Evolutionary conservation across 2,329 filamentous ascomycete species (phyloP).

Genomic region (Cladobotryum mycophilum): DNA sequence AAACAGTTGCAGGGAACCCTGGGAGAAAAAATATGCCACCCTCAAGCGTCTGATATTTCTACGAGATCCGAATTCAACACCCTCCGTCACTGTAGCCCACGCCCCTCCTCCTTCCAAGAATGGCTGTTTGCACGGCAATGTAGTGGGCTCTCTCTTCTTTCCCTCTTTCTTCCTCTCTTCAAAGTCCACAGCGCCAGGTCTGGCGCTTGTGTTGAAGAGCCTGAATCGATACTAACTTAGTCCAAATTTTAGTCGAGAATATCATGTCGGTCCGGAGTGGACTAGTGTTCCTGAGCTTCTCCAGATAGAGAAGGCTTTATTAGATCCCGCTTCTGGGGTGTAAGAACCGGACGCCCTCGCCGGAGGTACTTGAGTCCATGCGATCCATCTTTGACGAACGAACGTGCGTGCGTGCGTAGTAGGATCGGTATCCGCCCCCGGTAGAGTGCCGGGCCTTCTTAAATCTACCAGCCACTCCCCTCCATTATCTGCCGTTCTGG

Average conservation of each 20-base stretch:
- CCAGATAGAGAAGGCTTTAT: slow-evolving; percentile 12
- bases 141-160: slow-evolving; percentile 20
- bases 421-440: slow-evolving; percentile 32
- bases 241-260: slow-evolving; percentile 17
- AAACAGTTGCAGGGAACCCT: slow-evolving; percentile 10
- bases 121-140: slow-evolving; percentile 39
- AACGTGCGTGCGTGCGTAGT: slow-evolving; percentile 1
- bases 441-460: slow-evolving; percentile 44
- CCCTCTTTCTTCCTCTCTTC: background rate
- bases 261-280: slow-evolving; percentile 10
- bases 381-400: slow-evolving; percentile 5
- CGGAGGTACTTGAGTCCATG: slow-evolving; percentile 9
- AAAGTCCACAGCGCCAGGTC: slow-evolving; percentile 20
- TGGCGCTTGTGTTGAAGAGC: slow-evolving; percentile 21
- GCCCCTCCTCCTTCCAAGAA: slow-evolving; percentile 42
- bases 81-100: slow-evolving; percentile 6
- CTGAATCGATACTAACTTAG: slow-evolving; percentile 24
- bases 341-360: slow-evolving; percentile 19
- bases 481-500: slow-evolving; percentile 40
- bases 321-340: slow-evolving; percentile 34
- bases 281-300: slow-evolving; percentile 10
- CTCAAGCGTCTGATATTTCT: slow-evolving; percentile 8
- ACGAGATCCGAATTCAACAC: slow-evolving; percentile 12
- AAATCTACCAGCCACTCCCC: slow-evolving; percentile 35
- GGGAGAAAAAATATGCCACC: slow-evolving; percentile 7